A percentile compares a stretch with the other conserved stretches of the same genome.
Conservation (phyloP, 257 asterid species). For the Apocynum venetum region DNA sequence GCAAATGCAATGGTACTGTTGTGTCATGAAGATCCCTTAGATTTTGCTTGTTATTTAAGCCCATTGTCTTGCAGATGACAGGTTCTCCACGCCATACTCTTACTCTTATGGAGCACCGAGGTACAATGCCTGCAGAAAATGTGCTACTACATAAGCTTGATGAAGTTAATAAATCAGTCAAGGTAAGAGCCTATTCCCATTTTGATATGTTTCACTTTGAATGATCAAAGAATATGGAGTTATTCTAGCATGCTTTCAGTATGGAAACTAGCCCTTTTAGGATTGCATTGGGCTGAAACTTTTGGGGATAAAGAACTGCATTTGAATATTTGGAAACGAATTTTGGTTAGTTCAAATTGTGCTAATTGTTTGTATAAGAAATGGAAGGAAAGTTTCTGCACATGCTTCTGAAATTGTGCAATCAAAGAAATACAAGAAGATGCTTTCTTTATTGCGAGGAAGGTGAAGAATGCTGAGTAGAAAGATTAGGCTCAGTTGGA, state of each 20-base stretch:
- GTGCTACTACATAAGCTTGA: slow-evolving; percentile 62
- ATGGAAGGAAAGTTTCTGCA: no score
- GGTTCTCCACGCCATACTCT: slow-evolving; percentile 37
- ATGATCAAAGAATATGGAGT: neutral
- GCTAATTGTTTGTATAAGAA: no score
- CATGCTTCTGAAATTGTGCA: neutral
- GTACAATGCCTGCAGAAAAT: slow-evolving; percentile 37
- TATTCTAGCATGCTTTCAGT: neutral
- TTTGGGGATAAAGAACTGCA: no score
- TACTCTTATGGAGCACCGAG: slow-evolving; percentile 33
- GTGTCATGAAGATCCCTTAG: no score
- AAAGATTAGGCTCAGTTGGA: no score
- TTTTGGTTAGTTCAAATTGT: no score
- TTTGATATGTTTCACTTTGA: neutral
- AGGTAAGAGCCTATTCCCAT: slow-evolving; percentile 33
- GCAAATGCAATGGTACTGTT: neutral
- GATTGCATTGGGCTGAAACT: no score
- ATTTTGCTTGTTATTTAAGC: neutral
- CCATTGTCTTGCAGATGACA: slow-evolving; percentile 34
- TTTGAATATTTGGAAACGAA: no score
- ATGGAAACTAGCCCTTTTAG: neutral
- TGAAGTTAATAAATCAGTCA: slow-evolving; percentile 58
- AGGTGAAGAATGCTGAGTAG: no score
- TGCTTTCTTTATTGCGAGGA: neutral
- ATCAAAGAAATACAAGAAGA: neutral